These are phyloP conservation scores for Angophora floribunda DNA, from an alignment of 345 rosid species.

Conservation along the genomic window DNA sequence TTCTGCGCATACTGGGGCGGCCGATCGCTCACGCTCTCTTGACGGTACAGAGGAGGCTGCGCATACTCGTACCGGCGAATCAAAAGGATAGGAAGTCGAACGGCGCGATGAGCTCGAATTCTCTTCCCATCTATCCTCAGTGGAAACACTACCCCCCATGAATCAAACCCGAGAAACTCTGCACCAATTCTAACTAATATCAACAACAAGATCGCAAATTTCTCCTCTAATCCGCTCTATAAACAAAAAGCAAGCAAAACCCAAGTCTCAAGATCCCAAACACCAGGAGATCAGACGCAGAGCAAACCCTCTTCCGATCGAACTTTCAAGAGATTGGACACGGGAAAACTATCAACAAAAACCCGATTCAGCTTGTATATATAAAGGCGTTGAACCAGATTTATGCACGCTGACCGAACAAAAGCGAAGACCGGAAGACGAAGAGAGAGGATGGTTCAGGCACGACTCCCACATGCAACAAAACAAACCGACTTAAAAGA, in stretches of 20 bases:
- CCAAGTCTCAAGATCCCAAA: not conserved
- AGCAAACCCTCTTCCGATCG: not conserved
- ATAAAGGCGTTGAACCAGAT: not conserved
- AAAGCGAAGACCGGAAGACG: not conserved
- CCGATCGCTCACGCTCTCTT: conserved; percentile 11
- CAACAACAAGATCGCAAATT: not conserved
- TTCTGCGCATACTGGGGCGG: conserved; percentile 16
- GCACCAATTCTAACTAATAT: not conserved
- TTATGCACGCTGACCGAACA: not conserved
- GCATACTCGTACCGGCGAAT: conserved; percentile 11
- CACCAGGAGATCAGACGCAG: not conserved
- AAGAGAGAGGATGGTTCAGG: not conserved
- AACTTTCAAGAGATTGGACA: not conserved
- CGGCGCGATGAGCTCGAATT: conserved; percentile 11
- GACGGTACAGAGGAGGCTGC: conserved; percentile 22
- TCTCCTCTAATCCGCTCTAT: not conserved
- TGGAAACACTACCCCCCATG: conserved; percentile 71
- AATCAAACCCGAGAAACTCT: not conserved
- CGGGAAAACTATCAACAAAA: not conserved
- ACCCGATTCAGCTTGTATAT: not conserved
- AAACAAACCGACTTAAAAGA: not conserved
- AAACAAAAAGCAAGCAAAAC: not conserved
- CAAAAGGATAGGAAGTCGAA: conserved; percentile 33
- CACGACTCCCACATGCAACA: not conserved
- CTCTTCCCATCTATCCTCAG: conserved; percentile 24